A percentile compares a stretch with the other conserved stretches of the same genome.
These are phyloP conservation scores for Rhizodiscina lignyota DNA, from an alignment of 495 filamentous ascomycete genomes.

Conservation along the genomic window DNA sequence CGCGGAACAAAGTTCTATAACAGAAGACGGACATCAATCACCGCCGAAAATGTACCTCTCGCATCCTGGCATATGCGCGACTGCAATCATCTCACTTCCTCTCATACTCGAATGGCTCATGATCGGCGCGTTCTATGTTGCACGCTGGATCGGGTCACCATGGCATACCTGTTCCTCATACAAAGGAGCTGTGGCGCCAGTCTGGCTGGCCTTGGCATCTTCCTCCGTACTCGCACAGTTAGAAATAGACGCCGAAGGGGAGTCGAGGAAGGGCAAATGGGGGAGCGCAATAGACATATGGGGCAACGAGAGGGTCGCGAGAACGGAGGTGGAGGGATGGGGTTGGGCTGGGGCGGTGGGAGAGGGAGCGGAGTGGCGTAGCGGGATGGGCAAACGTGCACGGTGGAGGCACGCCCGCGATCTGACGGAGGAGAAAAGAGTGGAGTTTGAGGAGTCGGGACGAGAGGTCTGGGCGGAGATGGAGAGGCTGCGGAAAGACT, in stretches of 20 bases:
- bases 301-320: conserved; percentile 43
- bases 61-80: conserved; percentile 78
- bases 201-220: conserved; percentile 70
- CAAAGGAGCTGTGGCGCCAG: conserved; percentile 56
- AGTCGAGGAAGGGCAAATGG: conserved; percentile 61
- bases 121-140: conserved; percentile 31
- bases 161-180: conserved; percentile 46
- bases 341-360: conserved; percentile 58
- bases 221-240: conserved; percentile 46
- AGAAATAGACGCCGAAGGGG: conserved; percentile 45
- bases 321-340: conserved; percentile 75
- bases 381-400: conserved; percentile 28
- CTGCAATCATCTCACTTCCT: conserved; percentile 57
- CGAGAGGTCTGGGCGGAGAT: conserved; percentile 63
- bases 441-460: conserved; percentile 60
- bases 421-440: conserved; percentile 44
- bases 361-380: conserved; percentile 24
- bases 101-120: conserved; percentile 46
- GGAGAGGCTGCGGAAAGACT: conserved; percentile 62
- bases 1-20: conserved; percentile 1
- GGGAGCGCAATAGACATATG: conserved; percentile 45
- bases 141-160: conserved; percentile 20
- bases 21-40: too few species aligned
- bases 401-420: conserved; percentile 39
- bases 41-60: conserved; percentile 52